A percentile compares a stretch with the other conserved stretches of the same genome.
These are phyloP conservation scores for Leucoagaricus sp. DNA, from an alignment of 1,284 basidiomycete genomes.

Conservation along the genomic window DNA sequence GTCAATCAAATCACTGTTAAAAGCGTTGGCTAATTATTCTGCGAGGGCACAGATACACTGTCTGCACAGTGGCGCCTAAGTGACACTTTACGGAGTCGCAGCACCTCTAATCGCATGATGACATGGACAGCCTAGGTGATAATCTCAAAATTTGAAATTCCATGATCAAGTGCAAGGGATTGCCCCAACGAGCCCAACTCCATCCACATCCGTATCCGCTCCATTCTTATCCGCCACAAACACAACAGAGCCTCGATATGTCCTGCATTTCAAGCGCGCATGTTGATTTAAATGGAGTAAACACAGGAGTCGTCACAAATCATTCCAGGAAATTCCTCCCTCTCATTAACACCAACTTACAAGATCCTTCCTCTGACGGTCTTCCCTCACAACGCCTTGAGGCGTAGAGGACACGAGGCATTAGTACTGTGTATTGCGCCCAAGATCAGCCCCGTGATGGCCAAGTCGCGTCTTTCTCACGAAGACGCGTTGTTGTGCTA, in stretches of 20 bases:
- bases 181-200: background rate
- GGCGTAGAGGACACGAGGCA: background rate
- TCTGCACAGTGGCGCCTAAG: too few relatives aligned
- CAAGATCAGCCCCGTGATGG: slow-evolving; percentile 15
- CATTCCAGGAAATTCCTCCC: too few relatives aligned
- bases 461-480: slow-evolving; percentile 26
- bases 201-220: background rate
- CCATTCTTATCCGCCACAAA: background rate
- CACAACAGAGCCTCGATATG: background rate
- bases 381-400: slow-evolving; percentile 2
- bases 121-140: too few relatives aligned
- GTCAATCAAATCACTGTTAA: background rate
- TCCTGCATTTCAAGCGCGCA: background rate
- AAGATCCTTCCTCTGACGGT: too few relatives aligned
- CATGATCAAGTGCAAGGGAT: background rate
- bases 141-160: background rate
- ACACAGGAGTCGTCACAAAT: too few relatives aligned
- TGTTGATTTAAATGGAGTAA: background rate
- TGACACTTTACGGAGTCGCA: too few relatives aligned
- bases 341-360: too few relatives aligned
- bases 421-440: background rate
- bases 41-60: too few relatives aligned
- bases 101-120: too few relatives aligned
- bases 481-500: slow-evolving; percentile 24
- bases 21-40: too few relatives aligned